Conservation (phyloP, 495 filamentous ascomycete genomes). For the Filosporella fistucella region DNA sequence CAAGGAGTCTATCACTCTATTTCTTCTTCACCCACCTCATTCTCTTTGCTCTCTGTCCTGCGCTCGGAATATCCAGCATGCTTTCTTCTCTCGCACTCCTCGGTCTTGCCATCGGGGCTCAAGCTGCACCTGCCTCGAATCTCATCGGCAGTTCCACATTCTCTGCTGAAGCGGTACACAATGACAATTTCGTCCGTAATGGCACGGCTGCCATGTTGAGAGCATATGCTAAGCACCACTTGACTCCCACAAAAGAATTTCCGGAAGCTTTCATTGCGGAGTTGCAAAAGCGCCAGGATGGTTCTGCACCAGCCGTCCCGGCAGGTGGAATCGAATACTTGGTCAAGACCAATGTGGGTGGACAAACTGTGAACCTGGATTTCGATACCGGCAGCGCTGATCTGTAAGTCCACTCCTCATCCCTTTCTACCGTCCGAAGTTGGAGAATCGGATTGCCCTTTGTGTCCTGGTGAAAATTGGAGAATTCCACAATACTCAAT, state of each 20-base stretch:
- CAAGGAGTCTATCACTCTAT: not conserved
- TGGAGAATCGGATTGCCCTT: too few relatives aligned
- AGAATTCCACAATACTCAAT: too few relatives aligned
- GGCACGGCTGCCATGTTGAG: conserved; percentile 24
- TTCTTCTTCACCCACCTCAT: not conserved
- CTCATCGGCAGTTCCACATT: conserved; percentile 4
- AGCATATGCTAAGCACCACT: conserved; percentile 22
- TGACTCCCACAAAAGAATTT: conserved; percentile 16
- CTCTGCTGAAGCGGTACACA: conserved; percentile 20
- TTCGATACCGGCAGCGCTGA: conserved; percentile 85
- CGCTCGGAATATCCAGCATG: conserved; percentile 10
- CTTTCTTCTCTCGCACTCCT: conserved; percentile 15
- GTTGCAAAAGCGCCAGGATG: conserved; percentile 28
- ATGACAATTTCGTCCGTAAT: conserved; percentile 20
- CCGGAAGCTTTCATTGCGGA: conserved; percentile 3
- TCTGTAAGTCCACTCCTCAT: conserved; percentile 75
- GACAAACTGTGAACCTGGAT: conserved; percentile 67
- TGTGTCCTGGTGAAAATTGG: too few relatives aligned
- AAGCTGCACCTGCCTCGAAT: conserved; percentile 13
- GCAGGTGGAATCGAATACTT: conserved; percentile 65
- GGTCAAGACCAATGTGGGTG: conserved; percentile 66
- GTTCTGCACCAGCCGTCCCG: conserved; percentile 56
- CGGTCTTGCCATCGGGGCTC: conserved; percentile 11
- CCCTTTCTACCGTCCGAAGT: conserved; percentile 36
- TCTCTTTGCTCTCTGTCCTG: not conserved